phyloP scores from a whole-genome alignment of 1,284 basidiomycete species.

The Naganishia sp. region DNA sequence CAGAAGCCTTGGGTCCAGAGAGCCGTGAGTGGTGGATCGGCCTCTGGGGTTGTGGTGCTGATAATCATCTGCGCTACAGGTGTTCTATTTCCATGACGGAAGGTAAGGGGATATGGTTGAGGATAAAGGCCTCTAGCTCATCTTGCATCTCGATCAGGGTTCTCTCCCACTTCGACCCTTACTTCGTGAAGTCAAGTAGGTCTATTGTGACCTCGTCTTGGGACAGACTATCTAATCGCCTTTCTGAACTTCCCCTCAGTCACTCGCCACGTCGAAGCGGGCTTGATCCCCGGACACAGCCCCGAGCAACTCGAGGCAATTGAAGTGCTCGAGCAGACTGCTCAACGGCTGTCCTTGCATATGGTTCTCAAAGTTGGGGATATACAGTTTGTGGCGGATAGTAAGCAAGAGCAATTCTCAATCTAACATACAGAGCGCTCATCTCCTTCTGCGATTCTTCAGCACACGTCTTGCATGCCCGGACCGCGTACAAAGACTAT shows the following conservation, averaged over 20 bases:
- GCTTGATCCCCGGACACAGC: conserved; percentile 51
- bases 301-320: conserved; percentile 52
- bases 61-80: conserved; percentile 7
- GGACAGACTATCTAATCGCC: neutral
- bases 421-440: neutral
- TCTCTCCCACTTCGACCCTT: conserved; percentile 45
- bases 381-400: conserved; percentile 49
- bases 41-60: neutral
- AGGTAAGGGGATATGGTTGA: conserved; percentile 23
- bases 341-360: conserved; percentile 51
- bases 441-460: conserved; percentile 26
- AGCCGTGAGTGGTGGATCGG: conserved; percentile 26
- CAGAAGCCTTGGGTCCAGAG: conserved; percentile 44
- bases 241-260: conserved; percentile 25
- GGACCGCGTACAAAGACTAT: conserved; percentile 55
- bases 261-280: conserved; percentile 46
- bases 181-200: conserved; percentile 45
- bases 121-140: neutral
- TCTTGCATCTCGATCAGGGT: conserved; percentile 25
- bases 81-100: conserved; percentile 37
- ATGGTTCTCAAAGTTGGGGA: conserved; percentile 56
- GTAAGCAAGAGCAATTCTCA: conserved; percentile 33
- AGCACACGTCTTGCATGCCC: conserved; percentile 53
- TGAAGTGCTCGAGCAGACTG: conserved; percentile 54
- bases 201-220: neutral